A percentile compares a stretch with the other conserved stretches of the same genome.
These are phyloP conservation scores for Bolboschoenoplectus hybrid DNA, from an alignment of 202 grass and related monocot genomes.

Conservation along the genomic window DNA sequence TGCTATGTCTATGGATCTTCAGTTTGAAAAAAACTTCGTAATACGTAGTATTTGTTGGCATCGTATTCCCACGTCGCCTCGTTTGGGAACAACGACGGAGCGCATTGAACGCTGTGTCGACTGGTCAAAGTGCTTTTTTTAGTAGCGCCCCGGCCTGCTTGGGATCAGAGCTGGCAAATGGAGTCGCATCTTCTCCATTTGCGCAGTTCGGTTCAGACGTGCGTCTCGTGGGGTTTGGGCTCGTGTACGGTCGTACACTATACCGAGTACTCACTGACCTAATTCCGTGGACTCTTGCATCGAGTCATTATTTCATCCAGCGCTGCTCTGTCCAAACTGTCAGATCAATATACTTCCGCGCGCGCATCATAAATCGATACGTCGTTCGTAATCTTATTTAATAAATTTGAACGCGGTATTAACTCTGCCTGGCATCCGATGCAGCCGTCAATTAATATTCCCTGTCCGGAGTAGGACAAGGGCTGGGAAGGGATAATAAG, in stretches of 20 bases:
- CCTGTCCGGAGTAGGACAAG: no score
- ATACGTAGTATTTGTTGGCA: neutral
- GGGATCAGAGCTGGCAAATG: neutral
- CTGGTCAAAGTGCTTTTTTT: slow-evolving; percentile 5
- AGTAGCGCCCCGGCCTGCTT: neutral
- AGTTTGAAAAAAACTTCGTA: no score
- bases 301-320: neutral
- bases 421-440: neutral
- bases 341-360: neutral
- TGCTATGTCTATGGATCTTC: no score
- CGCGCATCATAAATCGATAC: neutral
- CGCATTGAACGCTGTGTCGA: neutral
- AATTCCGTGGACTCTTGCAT: neutral
- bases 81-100: neutral
- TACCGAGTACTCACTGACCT: neutral
- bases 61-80: neutral
- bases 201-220: no score
- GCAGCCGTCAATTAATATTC: neutral
- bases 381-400: neutral
- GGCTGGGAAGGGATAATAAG: no score
- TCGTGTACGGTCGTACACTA: neutral
- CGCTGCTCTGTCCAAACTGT: neutral
- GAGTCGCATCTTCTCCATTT: neutral
- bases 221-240: neutral
- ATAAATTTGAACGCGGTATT: neutral